Percentiles rank a stretch among this genome's conserved stretches.
These are phyloP conservation scores for Zymoseptoria ardabiliae DNA, from an alignment of 2,329 filamentous ascomycete genomes.

Conservation along the genomic window DNA sequence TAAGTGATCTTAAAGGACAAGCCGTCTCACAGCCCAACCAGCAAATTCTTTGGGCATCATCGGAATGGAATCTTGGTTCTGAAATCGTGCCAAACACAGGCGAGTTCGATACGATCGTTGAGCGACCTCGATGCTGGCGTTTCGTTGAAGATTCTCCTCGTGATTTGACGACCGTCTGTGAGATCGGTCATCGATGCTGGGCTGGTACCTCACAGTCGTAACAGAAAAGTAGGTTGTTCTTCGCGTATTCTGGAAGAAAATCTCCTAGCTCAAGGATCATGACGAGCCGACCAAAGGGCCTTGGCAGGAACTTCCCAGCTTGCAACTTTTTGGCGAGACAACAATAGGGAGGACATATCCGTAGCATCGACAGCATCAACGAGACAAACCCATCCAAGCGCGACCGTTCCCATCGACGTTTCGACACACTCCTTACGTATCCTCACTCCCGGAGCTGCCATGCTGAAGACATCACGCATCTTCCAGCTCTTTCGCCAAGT, in stretches of 20 bases:
- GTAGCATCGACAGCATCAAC: not conserved
- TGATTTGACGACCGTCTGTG: not conserved
- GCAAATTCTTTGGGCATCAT: not conserved
- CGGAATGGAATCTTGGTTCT: not conserved
- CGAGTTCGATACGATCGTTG: not conserved
- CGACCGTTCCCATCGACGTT: not conserved
- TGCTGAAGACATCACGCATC: slow-evolving; percentile 13
- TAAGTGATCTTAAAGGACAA: not conserved
- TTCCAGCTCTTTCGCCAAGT: slow-evolving; percentile 11
- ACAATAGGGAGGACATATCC: not conserved
- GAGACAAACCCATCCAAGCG: not conserved
- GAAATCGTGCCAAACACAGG: not conserved
- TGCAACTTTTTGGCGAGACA: not conserved
- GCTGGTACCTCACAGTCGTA: not conserved
- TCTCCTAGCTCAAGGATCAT: not conserved
- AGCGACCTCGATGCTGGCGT: not conserved
- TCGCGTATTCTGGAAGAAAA: not conserved
- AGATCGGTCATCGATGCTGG: not conserved
- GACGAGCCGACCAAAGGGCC: not conserved
- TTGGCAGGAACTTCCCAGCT: not conserved
- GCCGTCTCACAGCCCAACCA: not conserved
- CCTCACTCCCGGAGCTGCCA: slow-evolving; percentile 4
- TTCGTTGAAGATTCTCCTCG: not conserved
- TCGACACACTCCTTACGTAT: not conserved
- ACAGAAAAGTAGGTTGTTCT: not conserved